These are phyloP conservation scores for Blastomyces gilchristii DNA, from an alignment of 2,329 filamentous ascomycete species.

Conservation along the genomic window DNA sequence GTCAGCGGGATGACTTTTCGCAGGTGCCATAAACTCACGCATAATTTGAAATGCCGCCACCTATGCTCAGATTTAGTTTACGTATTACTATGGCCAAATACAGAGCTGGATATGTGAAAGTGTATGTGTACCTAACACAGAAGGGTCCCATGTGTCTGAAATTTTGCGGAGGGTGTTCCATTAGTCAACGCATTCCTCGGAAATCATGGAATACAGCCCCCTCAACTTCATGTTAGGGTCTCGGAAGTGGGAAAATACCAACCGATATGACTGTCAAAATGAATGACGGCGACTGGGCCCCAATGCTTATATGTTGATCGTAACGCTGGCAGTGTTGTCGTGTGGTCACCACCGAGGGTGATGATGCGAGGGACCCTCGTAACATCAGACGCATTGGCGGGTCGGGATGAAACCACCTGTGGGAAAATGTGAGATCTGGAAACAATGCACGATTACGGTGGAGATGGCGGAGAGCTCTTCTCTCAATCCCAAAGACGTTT, in stretches of 20 bases:
- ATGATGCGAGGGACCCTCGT: conserved; percentile 43
- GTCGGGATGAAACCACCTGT: conserved; percentile 26
- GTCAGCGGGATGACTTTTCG: background rate
- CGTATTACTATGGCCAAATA: background rate
- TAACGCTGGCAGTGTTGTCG: conserved; percentile 57
- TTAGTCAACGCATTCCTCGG: conserved; percentile 42
- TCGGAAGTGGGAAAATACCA: conserved; percentile 24
- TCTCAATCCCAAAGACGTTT: background rate
- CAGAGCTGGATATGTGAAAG: background rate
- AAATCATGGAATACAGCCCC: conserved; percentile 34
- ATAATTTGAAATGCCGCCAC: conserved; percentile 43
- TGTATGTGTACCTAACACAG: conserved; percentile 14
- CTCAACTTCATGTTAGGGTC: background rate
- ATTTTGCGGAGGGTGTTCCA: background rate
- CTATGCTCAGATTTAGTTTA: conserved; percentile 15
- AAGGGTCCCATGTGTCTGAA: conserved; percentile 69
- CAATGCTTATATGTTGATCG: conserved; percentile 54
- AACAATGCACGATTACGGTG: background rate
- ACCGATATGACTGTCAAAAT: conserved; percentile 65
- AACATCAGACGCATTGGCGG: conserved; percentile 19
- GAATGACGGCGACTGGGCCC: conserved; percentile 57
- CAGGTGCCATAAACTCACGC: conserved; percentile 30
- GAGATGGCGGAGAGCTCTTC: background rate
- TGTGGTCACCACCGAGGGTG: conserved; percentile 64
- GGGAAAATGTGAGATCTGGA: conserved; percentile 18